A percentile compares a stretch with the other conserved stretches of the same genome.
Conservation (phyloP, 2,329 filamentous ascomycete genomes). For the Aaosphaeria arxii region DNA sequence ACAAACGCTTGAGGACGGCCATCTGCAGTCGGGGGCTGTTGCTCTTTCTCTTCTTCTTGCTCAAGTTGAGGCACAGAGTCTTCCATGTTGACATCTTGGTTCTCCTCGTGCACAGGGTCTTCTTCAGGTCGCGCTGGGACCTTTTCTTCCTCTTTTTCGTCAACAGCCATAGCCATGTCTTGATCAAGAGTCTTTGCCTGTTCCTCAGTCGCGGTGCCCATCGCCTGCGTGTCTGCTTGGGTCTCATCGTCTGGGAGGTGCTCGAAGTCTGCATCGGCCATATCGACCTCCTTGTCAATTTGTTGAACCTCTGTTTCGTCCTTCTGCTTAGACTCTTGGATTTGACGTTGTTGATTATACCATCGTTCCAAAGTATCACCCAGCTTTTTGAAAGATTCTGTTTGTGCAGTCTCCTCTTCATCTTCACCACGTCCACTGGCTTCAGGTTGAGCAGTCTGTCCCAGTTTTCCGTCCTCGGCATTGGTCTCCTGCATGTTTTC, state of each 20-base stretch:
- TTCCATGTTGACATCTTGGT: slow-evolving; percentile 49
- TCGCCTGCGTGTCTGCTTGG: slow-evolving; percentile 81
- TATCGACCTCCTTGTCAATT: slow-evolving; percentile 61
- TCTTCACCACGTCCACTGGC: slow-evolving; percentile 37
- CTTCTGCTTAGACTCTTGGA: slow-evolving; percentile 50
- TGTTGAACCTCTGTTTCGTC: slow-evolving; percentile 50
- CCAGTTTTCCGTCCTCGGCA: slow-evolving; percentile 59
- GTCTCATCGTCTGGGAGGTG: slow-evolving; percentile 83
- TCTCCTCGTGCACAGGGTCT: slow-evolving; percentile 24
- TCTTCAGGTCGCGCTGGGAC: slow-evolving; percentile 32
- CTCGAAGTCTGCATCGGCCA: slow-evolving; percentile 82
- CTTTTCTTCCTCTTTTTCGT: slow-evolving; percentile 46
- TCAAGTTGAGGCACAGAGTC: slow-evolving; percentile 31
- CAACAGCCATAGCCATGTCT: slow-evolving; percentile 76
- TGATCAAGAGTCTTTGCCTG: slow-evolving; percentile 84
- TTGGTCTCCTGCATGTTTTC: slow-evolving; percentile 62
- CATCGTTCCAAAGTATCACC: slow-evolving; percentile 90
- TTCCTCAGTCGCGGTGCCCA: slow-evolving; percentile 84
- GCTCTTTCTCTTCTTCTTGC: slow-evolving; percentile 22
- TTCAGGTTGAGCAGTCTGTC: slow-evolving; percentile 33
- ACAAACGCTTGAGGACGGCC: slow-evolving; percentile 43
- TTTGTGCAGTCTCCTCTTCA: slow-evolving; percentile 42
- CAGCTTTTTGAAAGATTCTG: slow-evolving; percentile 86
- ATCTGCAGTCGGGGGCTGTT: slow-evolving; percentile 24
- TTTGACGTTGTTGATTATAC: slow-evolving; percentile 85